Base-by-base conservation (phyloP, 1,284 basidiomycete genomes). In the Testicularia cyperi region DNA sequence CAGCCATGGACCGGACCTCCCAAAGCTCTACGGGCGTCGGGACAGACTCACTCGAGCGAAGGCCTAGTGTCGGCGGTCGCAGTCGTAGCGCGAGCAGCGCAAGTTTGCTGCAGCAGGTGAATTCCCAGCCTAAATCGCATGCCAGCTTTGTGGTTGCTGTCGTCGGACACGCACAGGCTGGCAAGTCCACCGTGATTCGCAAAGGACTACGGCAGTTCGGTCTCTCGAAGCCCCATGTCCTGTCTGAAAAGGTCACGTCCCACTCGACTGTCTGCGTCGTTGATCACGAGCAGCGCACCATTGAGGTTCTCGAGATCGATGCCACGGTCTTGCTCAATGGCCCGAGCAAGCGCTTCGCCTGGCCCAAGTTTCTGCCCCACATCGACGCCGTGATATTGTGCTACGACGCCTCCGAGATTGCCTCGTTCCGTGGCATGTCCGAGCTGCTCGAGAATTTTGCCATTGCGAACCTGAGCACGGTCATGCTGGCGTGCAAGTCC, bases 401-500 rank as follows among this genome's bases (percentile, higher is more conserved):
- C 56, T 72, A 72, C 40, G 68, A 72, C 21, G 70, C 70, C 10
- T 47, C 69, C 20, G 49, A 68, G 40, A 55, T 71, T 22, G 40
- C 56, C 16, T 68, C 65, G 14, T 71, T 70, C 42, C 62, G 66
- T 8, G 69, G 70, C 47, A 71, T 72, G 68, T 67, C 68, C 13
- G 68, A 69, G 26, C 47, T 72, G 26, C 66, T 72, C 33, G 68
- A 72, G 23, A 67, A 69, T 34, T 72, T 72, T 35, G 53, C 63
- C 12, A 47, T 62, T 2, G 49, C 52, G 30, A 45, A 58, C 27
- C 45, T 72, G 15, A 65, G 66, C 53, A 72, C 65, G 19, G 68
- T 72, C 20, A 71, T 72, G 68, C 64, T 72, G 0, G 70, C 70
- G 2, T 72, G 70, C 66, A 72, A 72, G 46, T 72, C 70, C 10